These are phyloP conservation scores for Heracleum sosnowskyi DNA, from an alignment of 129 eudicot species.

Conservation along the genomic window DNA sequence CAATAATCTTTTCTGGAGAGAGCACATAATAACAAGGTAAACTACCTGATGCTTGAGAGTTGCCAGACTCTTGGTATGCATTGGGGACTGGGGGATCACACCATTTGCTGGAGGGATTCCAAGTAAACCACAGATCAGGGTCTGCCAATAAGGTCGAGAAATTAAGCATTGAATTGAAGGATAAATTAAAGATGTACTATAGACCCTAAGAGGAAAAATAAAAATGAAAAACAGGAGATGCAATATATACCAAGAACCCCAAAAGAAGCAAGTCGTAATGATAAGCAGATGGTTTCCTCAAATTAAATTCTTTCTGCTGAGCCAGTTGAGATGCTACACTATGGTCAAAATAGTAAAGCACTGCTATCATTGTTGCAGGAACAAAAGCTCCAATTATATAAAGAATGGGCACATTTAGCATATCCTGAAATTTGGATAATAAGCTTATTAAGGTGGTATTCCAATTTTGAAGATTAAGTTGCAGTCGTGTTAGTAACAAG, in stretches of 20 bases:
- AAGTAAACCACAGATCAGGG: conserved; percentile 75
- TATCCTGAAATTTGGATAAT: conserved; percentile 49
- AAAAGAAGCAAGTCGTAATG: conserved; percentile 91
- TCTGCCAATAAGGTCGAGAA: conserved; percentile 33
- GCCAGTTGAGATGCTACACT: conserved; percentile 98
- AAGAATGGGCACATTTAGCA: conserved; percentile 75
- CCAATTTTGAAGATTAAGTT: not conserved
- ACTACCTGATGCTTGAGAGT: conserved; percentile 94
- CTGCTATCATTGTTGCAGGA: conserved; percentile 98
- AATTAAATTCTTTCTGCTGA: conserved; percentile 90
- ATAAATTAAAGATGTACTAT: not conserved
- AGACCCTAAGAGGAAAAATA: not conserved
- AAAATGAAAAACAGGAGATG: not conserved
- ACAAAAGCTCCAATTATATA: conserved; percentile 88
- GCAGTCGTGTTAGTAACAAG: not conserved
- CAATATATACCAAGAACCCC: conserved; percentile 61
- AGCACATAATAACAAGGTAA: not conserved
- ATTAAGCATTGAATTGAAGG: not conserved
- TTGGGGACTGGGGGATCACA: conserved; percentile 98
- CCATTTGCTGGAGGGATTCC: conserved; percentile 98
- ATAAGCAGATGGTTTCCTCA: conserved; percentile 85
- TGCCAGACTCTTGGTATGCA: conserved; percentile 98
- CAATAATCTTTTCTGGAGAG: not conserved
- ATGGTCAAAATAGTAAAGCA: conserved; percentile 94
- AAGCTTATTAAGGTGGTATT: not conserved